phyloP scores from a whole-genome alignment of 2,329 filamentous ascomycete genomes.

The Arachnomyces sp. region DNA sequence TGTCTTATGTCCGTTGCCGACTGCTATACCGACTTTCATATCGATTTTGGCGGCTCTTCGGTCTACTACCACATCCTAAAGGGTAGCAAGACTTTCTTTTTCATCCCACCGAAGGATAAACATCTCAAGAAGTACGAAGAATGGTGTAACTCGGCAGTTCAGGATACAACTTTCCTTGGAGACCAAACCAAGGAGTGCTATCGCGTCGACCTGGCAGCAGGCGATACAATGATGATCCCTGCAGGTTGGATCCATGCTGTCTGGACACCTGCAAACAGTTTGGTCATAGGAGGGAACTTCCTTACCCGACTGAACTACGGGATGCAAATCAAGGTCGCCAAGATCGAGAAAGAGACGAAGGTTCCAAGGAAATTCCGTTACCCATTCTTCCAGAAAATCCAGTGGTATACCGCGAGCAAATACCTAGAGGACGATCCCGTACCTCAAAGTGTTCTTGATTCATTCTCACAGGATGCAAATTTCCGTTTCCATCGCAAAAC shows the following conservation, averaged over 20 bases:
- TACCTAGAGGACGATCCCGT: conserved; percentile 58
- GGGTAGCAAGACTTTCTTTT: conserved; percentile 63
- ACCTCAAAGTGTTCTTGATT: conserved; percentile 47
- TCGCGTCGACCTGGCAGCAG: conserved; percentile 56
- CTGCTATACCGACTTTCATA: conserved; percentile 64
- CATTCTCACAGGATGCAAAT: conserved; percentile 47
- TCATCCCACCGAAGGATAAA: conserved; percentile 60
- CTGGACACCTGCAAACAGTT: conserved; percentile 60
- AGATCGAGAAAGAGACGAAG: conserved; percentile 60
- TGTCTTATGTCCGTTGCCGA: conserved; percentile 63
- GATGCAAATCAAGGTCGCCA: conserved; percentile 57
- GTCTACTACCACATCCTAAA: conserved; percentile 64
- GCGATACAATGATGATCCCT: conserved; percentile 63
- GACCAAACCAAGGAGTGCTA: conserved; percentile 59
- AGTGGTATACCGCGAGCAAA: conserved; percentile 58
- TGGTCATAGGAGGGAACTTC: conserved; percentile 65
- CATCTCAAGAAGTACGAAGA: conserved; percentile 63
- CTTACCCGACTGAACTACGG: conserved; percentile 56
- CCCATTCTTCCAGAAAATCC: conserved; percentile 60
- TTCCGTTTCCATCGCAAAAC: conserved; percentile 45
- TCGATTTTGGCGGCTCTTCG: conserved; percentile 63
- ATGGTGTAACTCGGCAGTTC: conserved; percentile 59
- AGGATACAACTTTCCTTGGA: conserved; percentile 58
- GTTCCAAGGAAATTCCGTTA: conserved; percentile 59
- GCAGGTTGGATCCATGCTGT: conserved; percentile 66